These are phyloP conservation scores for Phytophthora quininea DNA, from an alignment of 352 stramenopile species.

Conservation along the genomic window DNA sequence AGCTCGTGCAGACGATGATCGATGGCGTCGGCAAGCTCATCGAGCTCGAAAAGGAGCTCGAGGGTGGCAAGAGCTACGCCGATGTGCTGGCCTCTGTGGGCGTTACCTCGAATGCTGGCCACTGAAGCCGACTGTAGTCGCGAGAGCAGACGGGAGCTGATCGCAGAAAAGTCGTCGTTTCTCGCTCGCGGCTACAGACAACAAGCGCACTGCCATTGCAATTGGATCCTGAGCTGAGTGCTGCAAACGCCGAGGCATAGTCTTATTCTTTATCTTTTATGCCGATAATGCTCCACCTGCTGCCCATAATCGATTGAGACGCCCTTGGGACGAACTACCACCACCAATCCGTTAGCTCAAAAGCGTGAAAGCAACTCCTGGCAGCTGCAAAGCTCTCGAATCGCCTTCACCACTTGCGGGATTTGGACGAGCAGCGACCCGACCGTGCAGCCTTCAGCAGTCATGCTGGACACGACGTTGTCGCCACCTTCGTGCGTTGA, in stretches of 20 bases:
- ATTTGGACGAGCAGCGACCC: too few relatives aligned
- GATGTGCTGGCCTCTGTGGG: constrained; percentile 65
- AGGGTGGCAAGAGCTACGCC: constrained; percentile 64
- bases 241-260: constrained; percentile 6
- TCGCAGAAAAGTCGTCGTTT: constrained; percentile 4
- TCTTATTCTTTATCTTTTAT: constrained; percentile 26
- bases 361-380: too few relatives aligned
- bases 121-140: constrained; percentile 35
- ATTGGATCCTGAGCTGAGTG: constrained; percentile 14
- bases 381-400: too few relatives aligned
- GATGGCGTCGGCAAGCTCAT: constrained; percentile 93
- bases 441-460: too few relatives aligned
- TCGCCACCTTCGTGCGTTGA: too few relatives aligned
- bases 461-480: too few relatives aligned
- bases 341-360: too few relatives aligned
- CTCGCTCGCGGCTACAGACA: constrained; percentile 11
- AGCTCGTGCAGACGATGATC: constrained; percentile 96
- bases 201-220: constrained; percentile 7
- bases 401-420: too few relatives aligned
- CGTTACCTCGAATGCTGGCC: constrained; percentile 35
- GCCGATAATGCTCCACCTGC: constrained; percentile 4
- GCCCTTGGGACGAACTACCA: too few relatives aligned
- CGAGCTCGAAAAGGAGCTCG: constrained; percentile 90
- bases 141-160: constrained; percentile 11
- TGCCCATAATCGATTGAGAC: not conserved